A percentile compares a stretch with the other conserved stretches of the same genome.
phyloP scores from a whole-genome alignment of 1,284 basidiomycete species.

The Volvariella surrecta region DNA sequence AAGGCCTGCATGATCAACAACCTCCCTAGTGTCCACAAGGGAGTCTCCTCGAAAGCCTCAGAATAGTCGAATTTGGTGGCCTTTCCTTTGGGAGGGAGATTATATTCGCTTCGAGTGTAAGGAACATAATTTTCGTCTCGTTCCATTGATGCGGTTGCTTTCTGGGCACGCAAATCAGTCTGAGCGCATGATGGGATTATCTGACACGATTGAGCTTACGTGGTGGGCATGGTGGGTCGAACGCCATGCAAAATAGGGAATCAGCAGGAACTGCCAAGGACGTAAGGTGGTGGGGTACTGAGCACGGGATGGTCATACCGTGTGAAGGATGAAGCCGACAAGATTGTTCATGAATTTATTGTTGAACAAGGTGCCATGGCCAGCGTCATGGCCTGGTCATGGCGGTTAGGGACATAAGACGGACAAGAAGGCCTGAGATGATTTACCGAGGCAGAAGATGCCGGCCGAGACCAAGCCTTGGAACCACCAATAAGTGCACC shows the following conservation, averaged over 20 bases:
- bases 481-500: slow-evolving; percentile 26
- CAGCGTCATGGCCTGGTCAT: slow-evolving; percentile 25
- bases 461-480: slow-evolving; percentile 30
- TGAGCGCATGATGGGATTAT: background rate
- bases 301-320: slow-evolving; percentile 13
- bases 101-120: slow-evolving; percentile 33
- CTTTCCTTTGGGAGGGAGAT: slow-evolving; percentile 31
- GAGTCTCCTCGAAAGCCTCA: slow-evolving; percentile 59
- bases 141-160: slow-evolving; percentile 43
- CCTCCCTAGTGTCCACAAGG: slow-evolving; percentile 52
- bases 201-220: slow-evolving; percentile 15
- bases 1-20: slow-evolving; percentile 56
- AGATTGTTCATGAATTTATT: slow-evolving; percentile 23
- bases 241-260: slow-evolving; percentile 44
- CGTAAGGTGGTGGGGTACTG: background rate
- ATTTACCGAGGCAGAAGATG: slow-evolving; percentile 31
- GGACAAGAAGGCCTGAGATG: background rate
- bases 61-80: slow-evolving; percentile 37
- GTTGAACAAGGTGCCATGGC: slow-evolving; percentile 26
- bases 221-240: slow-evolving; percentile 40
- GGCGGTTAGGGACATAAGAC: background rate
- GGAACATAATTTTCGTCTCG: slow-evolving; percentile 49
- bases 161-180: slow-evolving; percentile 19
- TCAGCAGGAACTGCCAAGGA: slow-evolving; percentile 31
- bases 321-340: slow-evolving; percentile 26